Base-by-base conservation (phyloP, 768 basidiomycete genomes). In the Russula sp. region DNA sequence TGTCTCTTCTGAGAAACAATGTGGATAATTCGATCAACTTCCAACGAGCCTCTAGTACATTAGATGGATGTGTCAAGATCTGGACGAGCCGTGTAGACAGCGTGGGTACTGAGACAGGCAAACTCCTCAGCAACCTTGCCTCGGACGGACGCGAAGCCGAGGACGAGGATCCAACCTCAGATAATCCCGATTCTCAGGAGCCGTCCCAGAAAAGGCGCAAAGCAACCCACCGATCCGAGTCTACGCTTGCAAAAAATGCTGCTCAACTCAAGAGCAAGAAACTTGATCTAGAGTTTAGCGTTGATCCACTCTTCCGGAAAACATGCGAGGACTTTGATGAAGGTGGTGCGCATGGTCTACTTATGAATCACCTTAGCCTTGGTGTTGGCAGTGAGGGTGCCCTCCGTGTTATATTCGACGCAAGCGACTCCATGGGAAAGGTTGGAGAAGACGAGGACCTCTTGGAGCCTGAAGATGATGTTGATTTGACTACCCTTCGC, bases 61-160 rank as follows among this genome's bases (percentile, higher is more conserved):
- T 99, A 22, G 97, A 99, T 62, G 97, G 96, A 3, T 99, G 97
- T 73, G 93, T 99, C 73, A 99, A 98, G 76, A 98, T 99, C 64
- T 99, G 95, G 94, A 98, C 95, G 7, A 93, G 89, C 67, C 87
- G 97, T 49, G 96, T 99, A 43, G 97, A 99, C 73, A 91, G 88
- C 64, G 94, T 98, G 39, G 93, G 92, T 25, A 96, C 93, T 0
- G 97, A 98, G 73, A 98, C 95, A 0, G 93, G 93, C 32, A 98
- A 97, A 72, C 81, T 99, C 13, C 79, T 98, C 59, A 92, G 87
- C 68, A 98, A 98, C 69, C 83, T 99, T 29, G 81, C 83, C 1
- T 82, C 80, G 42, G 84, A 83, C 60, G 87, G 85, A 18, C 80
- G 76, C 10, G 83, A 79, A 29, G 81, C 79, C n/a, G 81, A 78